Base-by-base conservation (phyloP, 2,329 filamentous ascomycete genomes). In the Aureobasidium lini region DNA sequence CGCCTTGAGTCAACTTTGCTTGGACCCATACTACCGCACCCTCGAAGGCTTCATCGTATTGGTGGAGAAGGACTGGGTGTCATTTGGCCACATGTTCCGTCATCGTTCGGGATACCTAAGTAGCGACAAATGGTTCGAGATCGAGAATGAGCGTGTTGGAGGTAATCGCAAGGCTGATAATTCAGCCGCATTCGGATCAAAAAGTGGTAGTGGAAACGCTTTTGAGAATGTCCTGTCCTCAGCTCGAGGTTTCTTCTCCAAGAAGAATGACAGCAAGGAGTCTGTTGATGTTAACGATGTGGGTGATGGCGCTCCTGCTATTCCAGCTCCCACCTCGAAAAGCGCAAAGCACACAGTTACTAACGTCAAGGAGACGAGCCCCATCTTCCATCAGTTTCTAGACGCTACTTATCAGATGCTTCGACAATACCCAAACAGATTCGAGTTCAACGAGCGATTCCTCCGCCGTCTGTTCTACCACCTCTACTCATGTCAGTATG, bases 51-150 rank as follows among this genome's bases (percentile, higher is more conserved):
- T 97, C 72, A 92, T 97, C 66, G 86, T 95, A 2, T 77, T 99
- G 6, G 82, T 99, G 2, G 94, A 99, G 73, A 99, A 99, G 72
- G 94, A 99, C 70, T 99, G 94, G 90, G 76, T 99, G 11, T 94
- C 93, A 0, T 99, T 96, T 75, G 94, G 94, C 1, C 93, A 99
- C 73, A 96, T 96, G 87, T 99, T 99, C 74, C 85, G 91, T 58
- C 85, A 96, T 67, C 86, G 94, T n/a, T 89, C 89, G 13, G 94
- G 94, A 3, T 88, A 89, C 66, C 76, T 97, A 59, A 90, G 86
- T 68, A 89, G 89, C 64, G 93, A 97, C 65, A 95, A 95, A 68
- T 97, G 92, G 91, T 99, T 99, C 69, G 80, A 84, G 16, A 83
- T 90, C 29, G 90, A 96, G 70, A 92, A 88, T 66, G 93, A 97